phyloP scores from a whole-genome alignment of 345 rosid species.

The Cardiospermum halicacabum region DNA sequence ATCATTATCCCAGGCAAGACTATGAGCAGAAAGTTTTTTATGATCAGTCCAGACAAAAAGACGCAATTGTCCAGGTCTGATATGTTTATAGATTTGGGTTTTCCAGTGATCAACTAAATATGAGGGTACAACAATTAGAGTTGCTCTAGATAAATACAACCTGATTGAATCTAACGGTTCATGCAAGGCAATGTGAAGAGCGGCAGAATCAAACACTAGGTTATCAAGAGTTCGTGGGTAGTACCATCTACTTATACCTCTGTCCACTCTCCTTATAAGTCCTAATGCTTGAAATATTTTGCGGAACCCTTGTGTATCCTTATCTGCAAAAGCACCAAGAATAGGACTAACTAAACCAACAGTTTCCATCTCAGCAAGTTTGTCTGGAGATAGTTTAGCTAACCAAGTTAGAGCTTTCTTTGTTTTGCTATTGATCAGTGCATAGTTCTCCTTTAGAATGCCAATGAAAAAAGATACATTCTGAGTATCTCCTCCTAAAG shows the following conservation, averaged over 20 bases:
- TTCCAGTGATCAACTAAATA: constrained; percentile 93
- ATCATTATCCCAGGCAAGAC: constrained; percentile 97
- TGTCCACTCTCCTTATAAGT: constrained; percentile 55
- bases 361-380: constrained; percentile 81
- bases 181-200: constrained; percentile 70
- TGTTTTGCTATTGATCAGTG: constrained; percentile 41
- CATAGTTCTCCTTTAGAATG: constrained; percentile 65
- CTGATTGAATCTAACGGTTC: constrained; percentile 73
- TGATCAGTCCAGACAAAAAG: constrained; percentile 70
- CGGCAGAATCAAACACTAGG: constrained; percentile 82
- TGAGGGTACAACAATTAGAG: constrained; percentile 86
- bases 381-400: constrained; percentile 56
- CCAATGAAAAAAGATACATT: constrained; percentile 70
- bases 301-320: constrained; percentile 39
- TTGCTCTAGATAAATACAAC: constrained; percentile 84
- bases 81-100: constrained; percentile 82
- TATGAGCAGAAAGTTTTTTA: constrained; percentile 64
- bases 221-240: constrained; percentile 65
- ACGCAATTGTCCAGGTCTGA: constrained; percentile 67
- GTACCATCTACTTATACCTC: constrained; percentile 64
- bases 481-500: constrained; percentile 47
- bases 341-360: constrained; percentile 67
- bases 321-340: constrained; percentile 36
- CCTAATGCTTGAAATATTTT: constrained; percentile 84
- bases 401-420: constrained; percentile 82